Evolutionary conservation across 176 grass and related monocot genomes (phyloP), one percentile per base, ranked within the genome.

Genomic region (Aegilops bicornis): DNA sequence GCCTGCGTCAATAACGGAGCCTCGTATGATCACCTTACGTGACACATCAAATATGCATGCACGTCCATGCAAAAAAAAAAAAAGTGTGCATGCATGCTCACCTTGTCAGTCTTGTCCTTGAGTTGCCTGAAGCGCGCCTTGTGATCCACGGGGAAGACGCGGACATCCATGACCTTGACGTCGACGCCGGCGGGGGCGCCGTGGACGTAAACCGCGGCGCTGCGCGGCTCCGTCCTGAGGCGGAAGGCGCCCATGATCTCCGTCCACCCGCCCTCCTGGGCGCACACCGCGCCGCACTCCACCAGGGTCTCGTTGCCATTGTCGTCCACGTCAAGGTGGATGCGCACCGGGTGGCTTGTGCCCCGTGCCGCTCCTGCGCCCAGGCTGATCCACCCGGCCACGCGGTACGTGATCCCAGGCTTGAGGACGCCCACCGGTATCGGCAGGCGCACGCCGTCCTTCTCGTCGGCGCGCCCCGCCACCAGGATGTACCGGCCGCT

Each of bases 201-300:
- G 7, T 89, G 90, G n/a, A 92, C 56, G 33, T 86, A 67, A 5
- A 87, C 84, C 33, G 40, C 40, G 22, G 74, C 70, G 17, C 64
- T 58, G 10, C 63, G 32, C 11, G 54, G 84, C 58, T 33, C 52
- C 27, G 32, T 29, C 29, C 47, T 78, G 6, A 89, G 63, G 10
- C 91, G 81, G 61, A 92, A 92, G 15, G 81, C 58, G 14, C 87
- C 91, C 24, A 78, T 82, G 56, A 92, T 42, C 80, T 92, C 84
- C 37, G 37, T 66, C 87, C 91, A 92, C 6, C 19, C 6, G 12
- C 64, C 81, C 12, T 37, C 9, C 17, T 17, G 20, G 3, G 60
- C 76, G 19, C 36, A 71, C 0, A 62, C 79, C n/a, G 73, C 80
- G 29, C 84, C 87, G n/a, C 80, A 68, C 30, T 87, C 86, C 12